Percentiles rank a stretch among this genome's conserved stretches.
These are phyloP conservation scores for Plasmodium gonderi DNA, from an alignment of 169 alveolate species.

Conservation along the genomic window DNA sequence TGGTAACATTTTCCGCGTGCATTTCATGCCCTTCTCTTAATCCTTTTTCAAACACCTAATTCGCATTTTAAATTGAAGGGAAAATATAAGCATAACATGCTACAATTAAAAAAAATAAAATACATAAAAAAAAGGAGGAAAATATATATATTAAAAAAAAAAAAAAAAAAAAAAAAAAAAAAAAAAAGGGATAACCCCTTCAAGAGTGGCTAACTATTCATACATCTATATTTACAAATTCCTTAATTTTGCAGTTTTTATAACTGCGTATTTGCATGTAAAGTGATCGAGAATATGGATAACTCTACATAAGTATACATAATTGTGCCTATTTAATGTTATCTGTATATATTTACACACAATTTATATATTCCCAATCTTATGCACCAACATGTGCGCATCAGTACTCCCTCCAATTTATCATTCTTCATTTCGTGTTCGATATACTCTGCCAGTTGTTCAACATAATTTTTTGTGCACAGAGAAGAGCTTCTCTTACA, in stretches of 20 bases:
- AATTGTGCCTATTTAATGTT: background rate
- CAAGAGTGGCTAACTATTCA: background rate
- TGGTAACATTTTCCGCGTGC: background rate
- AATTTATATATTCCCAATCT: background rate
- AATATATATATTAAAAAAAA: background rate
- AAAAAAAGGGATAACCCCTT: background rate
- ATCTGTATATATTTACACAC: background rate
- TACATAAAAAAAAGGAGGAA: background rate
- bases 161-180: background rate
- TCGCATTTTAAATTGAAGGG: background rate
- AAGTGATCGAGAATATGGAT: background rate
- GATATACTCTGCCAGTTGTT: slow-evolving; percentile 87
- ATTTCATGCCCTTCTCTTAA: background rate
- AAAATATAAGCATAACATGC: background rate
- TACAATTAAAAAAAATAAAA: background rate
- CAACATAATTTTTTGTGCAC: slow-evolving; percentile 92
- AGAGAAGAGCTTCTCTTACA: slow-evolving; percentile 89
- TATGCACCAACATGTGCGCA: background rate
- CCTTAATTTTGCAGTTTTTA: background rate
- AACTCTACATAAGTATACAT: background rate
- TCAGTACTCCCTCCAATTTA: background rate
- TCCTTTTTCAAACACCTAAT: background rate
- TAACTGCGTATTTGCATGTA: background rate
- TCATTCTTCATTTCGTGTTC: slow-evolving; percentile 16
- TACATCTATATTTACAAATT: background rate